Evolutionary conservation across 805 yeast genomes (phyloP), one percentile per base, ranked within the genome.

Genomic region (Debaryomyces maramus): DNA sequence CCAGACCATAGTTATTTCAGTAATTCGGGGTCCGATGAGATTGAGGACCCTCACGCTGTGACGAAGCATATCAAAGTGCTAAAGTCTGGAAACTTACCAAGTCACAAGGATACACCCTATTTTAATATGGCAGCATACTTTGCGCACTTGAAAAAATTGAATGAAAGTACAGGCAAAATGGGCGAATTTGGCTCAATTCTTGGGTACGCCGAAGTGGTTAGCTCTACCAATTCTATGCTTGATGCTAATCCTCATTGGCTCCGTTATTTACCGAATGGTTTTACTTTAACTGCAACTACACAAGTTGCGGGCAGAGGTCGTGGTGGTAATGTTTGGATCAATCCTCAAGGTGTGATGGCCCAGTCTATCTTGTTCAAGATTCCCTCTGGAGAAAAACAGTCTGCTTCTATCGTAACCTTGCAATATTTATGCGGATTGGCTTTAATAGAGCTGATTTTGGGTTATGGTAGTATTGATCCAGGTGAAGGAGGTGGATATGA

Each of bases 231-330:
- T 39, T 76, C 86, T 0, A 64, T 91, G 55, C 67, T 93, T 49
- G 96, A 91, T 55, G 72, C 76, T 31, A 93, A 93, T 60, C 73
- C 79, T 34, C 55, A 68, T 9, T 55, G 88, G 26, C 60, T 91
- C 40, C 63, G 72, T 6, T 53, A 65, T 24, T 58, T 86, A 19
- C 96, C 96, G 1, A 72, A 80, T 19, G 96, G 96, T 0, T 75
- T 81, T 8, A 69, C 80, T 1, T 60, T 83, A 8, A 73, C 81
- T 3, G 97, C 95, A 0, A 82, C 90, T 1, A 78, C 85, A 3
- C 99, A 93, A 60, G 83, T 88, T 1, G 77, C 88, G 0, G 99
- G 99, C 1, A 73, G 91, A 35, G 99, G 99, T 2, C 78, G 99
- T 41, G 95, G 97, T 11, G 95, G 93, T 1, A 93, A 93, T 49